Base-by-base conservation (phyloP, 768 basidiomycete genomes). In the Lactarius hengduanensis region DNA sequence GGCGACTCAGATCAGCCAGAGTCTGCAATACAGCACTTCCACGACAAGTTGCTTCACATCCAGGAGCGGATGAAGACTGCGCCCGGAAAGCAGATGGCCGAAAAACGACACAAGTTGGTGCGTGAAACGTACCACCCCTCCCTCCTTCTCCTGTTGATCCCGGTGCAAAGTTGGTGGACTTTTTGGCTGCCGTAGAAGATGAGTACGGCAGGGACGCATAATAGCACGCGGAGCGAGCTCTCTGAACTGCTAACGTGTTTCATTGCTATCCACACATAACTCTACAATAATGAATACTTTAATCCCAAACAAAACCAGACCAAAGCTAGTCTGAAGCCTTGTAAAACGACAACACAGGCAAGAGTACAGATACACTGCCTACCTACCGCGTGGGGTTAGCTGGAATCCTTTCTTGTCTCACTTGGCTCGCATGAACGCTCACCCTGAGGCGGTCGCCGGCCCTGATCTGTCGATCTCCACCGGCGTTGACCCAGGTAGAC, bases 11-110 rank as follows among this genome's bases (percentile, higher is more conserved):
- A 76, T 18, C 71, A 75, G 26, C 72, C 76, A 4, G 71, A 76
- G 32, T 86, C 87, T 0, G 87, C 91, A 5, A 86, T 94, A 32
- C 83, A 85, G 64, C 94, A 96, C 73, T 96, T 96, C 73, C 78
- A 93, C 70, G 91, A 94, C 71, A 96, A 96, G 76, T 81, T 96
- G 40, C 75, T 96, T 32, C 83, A 86, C 63, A 90, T 96, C 64
- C 81, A 78, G 47, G 85, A 85, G 56, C 80, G 84, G 67, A 84
- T 96, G 68, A 96, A 95, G 79, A 96, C 94, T 0, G 82, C 79
- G 10, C 81, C 82, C 3, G 94, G 91, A 4, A 87, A 82, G 72
- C 72, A 74, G 63, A 77, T 93, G 74, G 93, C 91, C 28, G 80
- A 82, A 66, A 86, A 82, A 70, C 79, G 94, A 70, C 94, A 96